Evolutionary conservation across 1,284 basidiomycete genomes (phyloP).

Genomic region (Leucoagaricus sp.): DNA sequence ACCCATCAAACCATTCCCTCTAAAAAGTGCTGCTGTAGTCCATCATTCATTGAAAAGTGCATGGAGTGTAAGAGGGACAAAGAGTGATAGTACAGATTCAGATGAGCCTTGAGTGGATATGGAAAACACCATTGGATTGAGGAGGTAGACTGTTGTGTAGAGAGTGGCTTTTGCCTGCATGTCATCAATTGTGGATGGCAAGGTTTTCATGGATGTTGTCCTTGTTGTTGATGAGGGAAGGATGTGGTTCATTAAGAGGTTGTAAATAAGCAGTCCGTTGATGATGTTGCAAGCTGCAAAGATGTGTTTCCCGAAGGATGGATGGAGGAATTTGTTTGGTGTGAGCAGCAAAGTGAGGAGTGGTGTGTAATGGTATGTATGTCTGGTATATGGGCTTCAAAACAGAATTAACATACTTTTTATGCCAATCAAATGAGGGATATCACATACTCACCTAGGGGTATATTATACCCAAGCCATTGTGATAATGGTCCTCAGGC

Average conservation of each 20-base stretch:
- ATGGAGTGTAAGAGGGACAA: conserved; percentile 80
- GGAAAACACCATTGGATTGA: conserved; percentile 94
- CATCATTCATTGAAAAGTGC: conserved; percentile 53
- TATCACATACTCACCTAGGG: conserved; percentile 73
- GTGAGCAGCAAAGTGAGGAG: conserved; percentile 82
- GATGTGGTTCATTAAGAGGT: conserved; percentile 56
- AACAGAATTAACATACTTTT: conserved; percentile 6
- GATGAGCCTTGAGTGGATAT: conserved; percentile 97
- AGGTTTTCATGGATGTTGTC: neutral
- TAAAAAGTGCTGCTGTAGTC: conserved; percentile 62
- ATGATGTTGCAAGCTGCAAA: conserved; percentile 87
- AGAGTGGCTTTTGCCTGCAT: conserved; percentile 44
- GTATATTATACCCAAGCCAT: conserved; percentile 37
- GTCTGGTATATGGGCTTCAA: conserved; percentile 85
- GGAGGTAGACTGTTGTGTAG: conserved; percentile 69
- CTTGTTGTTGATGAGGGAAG: conserved; percentile 37
- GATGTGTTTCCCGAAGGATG: conserved; percentile 87
- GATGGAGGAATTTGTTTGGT: conserved; percentile 80
- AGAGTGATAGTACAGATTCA: conserved; percentile 83
- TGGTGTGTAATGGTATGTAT: conserved; percentile 97
- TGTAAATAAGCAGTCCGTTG: conserved; percentile 80
- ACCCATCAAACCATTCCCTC: conserved; percentile 17
- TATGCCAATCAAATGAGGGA: no score
- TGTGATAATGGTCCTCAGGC: conserved; percentile 60
- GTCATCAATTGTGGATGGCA: conserved; percentile 14